A percentile compares a stretch with the other conserved stretches of the same genome.
Conservation (phyloP, 257 asterid species). For the Solanum tarapatanum region DNA sequence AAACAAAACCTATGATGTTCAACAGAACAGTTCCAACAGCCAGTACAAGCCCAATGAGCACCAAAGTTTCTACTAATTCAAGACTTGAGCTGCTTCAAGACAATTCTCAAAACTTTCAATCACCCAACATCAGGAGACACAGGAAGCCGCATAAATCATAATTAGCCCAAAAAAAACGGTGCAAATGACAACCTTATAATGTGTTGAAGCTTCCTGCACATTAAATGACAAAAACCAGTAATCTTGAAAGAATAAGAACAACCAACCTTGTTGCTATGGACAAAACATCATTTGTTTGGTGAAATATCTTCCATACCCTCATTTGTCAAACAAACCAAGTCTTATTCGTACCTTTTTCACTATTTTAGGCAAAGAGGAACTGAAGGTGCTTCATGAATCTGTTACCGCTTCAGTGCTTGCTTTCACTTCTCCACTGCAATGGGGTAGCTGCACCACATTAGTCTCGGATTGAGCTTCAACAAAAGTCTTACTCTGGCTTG, state of each 20-base stretch:
- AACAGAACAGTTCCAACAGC: conserved; percentile 14
- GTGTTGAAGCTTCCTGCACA: neutral
- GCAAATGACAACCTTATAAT: neutral
- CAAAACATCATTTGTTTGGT: conserved; percentile 20
- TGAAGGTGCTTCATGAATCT: conserved; percentile 2
- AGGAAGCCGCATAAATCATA: conserved; percentile 10
- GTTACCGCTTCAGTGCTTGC: conserved; percentile 1
- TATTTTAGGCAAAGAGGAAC: conserved; percentile 12
- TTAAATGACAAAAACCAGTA: conserved; percentile 18
- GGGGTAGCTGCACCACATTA: conserved; percentile 6
- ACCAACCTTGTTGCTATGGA: conserved; percentile 25
- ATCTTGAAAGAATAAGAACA: conserved; percentile 14
- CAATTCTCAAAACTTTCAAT: conserved; percentile 21
- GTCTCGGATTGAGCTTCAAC: conserved; percentile 20
- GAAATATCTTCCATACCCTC: conserved; percentile 17
- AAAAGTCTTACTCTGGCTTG: conserved; percentile 9
- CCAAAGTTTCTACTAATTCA: conserved; percentile 3
- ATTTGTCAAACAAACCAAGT: conserved; percentile 9
- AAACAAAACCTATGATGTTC: conserved; percentile 2
- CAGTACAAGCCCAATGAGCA: conserved; percentile 15
- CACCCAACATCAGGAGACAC: conserved; percentile 16
- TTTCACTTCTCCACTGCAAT: conserved; percentile 19
- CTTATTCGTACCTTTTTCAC: conserved; percentile 22
- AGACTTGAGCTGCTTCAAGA: conserved; percentile 11
- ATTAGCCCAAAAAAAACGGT: conserved; percentile 12